Conservation (phyloP, 257 asterid species). For the Mitragyna speciosa region DNA sequence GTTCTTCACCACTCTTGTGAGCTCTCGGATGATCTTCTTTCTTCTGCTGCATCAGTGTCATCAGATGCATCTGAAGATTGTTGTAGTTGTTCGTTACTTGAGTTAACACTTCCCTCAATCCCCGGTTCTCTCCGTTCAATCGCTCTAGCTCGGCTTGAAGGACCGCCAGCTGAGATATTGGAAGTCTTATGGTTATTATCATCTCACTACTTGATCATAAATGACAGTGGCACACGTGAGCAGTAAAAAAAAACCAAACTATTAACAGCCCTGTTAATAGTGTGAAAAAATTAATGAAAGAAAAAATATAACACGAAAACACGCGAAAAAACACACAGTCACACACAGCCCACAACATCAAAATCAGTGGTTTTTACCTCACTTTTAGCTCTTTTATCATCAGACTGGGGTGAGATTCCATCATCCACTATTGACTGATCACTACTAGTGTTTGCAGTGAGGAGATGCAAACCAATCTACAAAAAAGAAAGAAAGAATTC, state of each 20-base stretch:
- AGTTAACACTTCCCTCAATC: conserved; percentile 43
- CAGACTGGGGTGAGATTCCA: conserved; percentile 42
- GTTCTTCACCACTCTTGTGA: conserved; percentile 26
- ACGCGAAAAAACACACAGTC: neutral
- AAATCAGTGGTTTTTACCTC: conserved; percentile 43
- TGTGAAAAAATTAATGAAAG: neutral
- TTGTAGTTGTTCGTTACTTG: conserved; percentile 49
- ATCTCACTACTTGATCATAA: neutral
- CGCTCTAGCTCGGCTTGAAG: conserved; percentile 68
- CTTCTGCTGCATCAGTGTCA: conserved; percentile 51
- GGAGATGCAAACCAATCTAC: conserved; percentile 79
- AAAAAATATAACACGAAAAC: neutral
- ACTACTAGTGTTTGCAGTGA: conserved; percentile 55
- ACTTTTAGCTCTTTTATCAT: conserved; percentile 47
- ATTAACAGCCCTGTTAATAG: neutral
- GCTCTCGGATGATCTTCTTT: conserved; percentile 25
- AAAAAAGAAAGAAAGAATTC: neutral
- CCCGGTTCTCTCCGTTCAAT: conserved; percentile 53
- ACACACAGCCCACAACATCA: neutral
- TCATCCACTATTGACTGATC: conserved; percentile 65
- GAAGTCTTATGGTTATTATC: neutral
- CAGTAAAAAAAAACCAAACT: neutral
- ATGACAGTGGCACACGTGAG: neutral
- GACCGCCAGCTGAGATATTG: conserved; percentile 36
- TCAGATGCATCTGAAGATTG: conserved; percentile 54